Percentiles rank a stretch among this genome's conserved stretches.
These are phyloP conservation scores for Trichomonascus vanleenenianus DNA, from an alignment of 805 yeast species.

Conservation along the genomic window DNA sequence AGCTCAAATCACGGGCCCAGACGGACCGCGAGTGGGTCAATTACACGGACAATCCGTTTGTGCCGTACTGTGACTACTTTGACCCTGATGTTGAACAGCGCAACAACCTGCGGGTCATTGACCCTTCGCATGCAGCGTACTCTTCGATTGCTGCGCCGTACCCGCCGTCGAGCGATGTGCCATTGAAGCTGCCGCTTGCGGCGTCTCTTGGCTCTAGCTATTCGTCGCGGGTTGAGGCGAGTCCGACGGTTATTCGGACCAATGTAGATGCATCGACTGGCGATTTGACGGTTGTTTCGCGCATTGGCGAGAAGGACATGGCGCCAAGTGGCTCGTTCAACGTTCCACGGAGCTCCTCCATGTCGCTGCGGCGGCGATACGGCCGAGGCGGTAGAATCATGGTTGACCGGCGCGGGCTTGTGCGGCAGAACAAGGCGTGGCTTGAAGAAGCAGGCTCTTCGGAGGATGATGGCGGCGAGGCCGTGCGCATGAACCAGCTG, in stretches of 20 bases:
- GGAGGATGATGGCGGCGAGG: constrained; percentile 20
- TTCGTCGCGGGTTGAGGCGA: constrained; percentile 19
- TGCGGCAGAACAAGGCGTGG: constrained; percentile 24
- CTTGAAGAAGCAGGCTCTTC: constrained; percentile 27
- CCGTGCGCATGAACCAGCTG: constrained; percentile 14
- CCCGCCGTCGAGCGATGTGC: constrained; percentile 36
- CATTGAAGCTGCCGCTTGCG: constrained; percentile 22
- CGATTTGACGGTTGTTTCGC: constrained; percentile 12
- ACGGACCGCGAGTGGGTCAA: constrained; percentile 68
- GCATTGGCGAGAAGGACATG: constrained; percentile 15
- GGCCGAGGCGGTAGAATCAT: constrained; percentile 67
- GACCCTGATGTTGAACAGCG: constrained; percentile 34
- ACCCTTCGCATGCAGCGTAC: constrained; percentile 63
- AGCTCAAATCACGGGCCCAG: constrained; percentile 59
- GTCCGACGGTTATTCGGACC: constrained; percentile 18
- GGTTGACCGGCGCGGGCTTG: constrained; percentile 64
- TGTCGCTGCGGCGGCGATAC: constrained; percentile 56
- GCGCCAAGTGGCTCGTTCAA: constrained; percentile 10
- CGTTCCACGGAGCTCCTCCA: constrained; percentile 22
- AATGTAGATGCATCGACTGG: constrained; percentile 13
- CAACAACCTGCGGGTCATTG: constrained; percentile 33
- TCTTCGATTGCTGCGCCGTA: constrained; percentile 54
- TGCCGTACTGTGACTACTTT: constrained; percentile 69
- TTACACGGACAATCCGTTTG: constrained; percentile 77
- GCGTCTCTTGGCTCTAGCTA: constrained; percentile 22